These are phyloP conservation scores for Barnettozyma siamensis DNA, from an alignment of 805 yeast species.

Conservation along the genomic window DNA sequence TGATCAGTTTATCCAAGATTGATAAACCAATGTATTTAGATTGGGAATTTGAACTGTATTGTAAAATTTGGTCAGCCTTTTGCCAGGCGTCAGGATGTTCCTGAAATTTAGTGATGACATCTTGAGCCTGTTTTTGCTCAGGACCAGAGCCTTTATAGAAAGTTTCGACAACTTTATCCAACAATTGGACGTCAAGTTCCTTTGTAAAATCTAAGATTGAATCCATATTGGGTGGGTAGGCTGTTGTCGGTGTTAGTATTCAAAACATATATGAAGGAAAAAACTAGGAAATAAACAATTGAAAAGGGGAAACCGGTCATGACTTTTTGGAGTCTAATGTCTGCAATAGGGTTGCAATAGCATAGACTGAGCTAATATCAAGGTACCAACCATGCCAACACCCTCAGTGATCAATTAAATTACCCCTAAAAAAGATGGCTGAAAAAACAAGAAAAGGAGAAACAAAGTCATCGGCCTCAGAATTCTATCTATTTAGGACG, in stretches of 20 bases:
- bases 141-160: constrained; percentile 76
- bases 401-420: not conserved
- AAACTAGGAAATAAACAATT: too few relatives aligned
- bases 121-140: constrained; percentile 64
- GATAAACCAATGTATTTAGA: constrained; percentile 89
- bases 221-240: constrained; percentile 54
- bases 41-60: constrained; percentile 72
- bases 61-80: constrained; percentile 82
- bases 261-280: too few relatives aligned
- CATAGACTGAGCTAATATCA: too few relatives aligned
- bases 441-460: not conserved
- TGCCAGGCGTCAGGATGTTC: constrained; percentile 96
- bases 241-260: constrained; percentile 5
- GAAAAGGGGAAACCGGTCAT: too few relatives aligned
- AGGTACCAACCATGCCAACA: too few relatives aligned
- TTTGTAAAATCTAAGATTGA: constrained; percentile 78
- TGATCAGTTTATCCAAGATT: constrained; percentile 82
- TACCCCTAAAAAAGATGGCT: not conserved
- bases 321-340: too few relatives aligned
- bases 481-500: too few relatives aligned
- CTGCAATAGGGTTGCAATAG: too few relatives aligned
- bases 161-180: constrained; percentile 81
- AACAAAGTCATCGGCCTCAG: too few relatives aligned
- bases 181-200: constrained; percentile 71
- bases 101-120: constrained; percentile 72